Conservation (phyloP, 257 asterid genomes). For the Capsicum pubescens region DNA sequence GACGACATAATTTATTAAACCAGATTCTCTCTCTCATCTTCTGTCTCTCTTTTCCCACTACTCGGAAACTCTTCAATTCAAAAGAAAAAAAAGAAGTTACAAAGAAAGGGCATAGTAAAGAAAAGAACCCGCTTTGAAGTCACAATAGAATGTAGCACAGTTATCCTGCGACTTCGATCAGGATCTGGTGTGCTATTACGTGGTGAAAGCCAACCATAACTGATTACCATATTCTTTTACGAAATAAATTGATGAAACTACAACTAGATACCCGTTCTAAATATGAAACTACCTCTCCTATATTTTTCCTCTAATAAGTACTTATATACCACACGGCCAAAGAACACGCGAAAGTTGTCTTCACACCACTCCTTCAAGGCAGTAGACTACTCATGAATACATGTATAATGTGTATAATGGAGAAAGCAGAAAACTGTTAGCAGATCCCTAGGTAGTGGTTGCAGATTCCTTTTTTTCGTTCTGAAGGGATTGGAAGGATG, state of each 20-base stretch:
- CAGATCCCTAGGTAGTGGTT: background rate
- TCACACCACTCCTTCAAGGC: background rate
- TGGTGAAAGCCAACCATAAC: slow-evolving; percentile 1
- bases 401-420: too few relatives aligned
- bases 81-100: background rate
- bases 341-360: background rate
- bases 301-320: background rate
- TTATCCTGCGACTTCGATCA: background rate
- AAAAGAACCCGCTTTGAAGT: background rate
- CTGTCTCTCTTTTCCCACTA: background rate
- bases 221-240: background rate
- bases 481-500: background rate
- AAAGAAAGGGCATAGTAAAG: background rate
- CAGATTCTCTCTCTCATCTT: background rate
- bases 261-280: background rate
- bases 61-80: background rate
- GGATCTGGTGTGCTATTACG: background rate
- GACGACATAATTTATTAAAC: background rate
- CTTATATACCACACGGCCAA: background rate
- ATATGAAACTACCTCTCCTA: background rate
- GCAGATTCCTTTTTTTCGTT: background rate
- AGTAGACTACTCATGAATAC: background rate
- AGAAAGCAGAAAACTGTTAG: too few relatives aligned
- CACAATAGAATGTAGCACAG: background rate
- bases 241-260: background rate